phyloP scores from a whole-genome alignment of 176 grass and related monocot species.

The Oryza australiensis region DNA sequence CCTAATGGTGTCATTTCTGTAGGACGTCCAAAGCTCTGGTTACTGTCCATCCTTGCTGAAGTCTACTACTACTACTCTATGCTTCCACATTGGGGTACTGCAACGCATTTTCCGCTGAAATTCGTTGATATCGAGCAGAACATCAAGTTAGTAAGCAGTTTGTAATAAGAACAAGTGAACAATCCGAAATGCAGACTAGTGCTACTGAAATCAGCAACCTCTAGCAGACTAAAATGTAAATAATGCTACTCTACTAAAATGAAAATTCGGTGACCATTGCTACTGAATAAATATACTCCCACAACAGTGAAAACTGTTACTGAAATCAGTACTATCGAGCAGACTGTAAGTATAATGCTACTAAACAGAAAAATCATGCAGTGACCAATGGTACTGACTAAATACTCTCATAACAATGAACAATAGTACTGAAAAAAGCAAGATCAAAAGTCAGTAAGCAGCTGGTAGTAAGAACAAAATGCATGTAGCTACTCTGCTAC shows the following conservation, averaged over 20 bases:
- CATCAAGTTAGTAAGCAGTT: not conserved
- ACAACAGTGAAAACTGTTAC: no score
- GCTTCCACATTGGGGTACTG: constrained; percentile 25
- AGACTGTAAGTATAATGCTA: no score
- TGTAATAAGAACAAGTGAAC: not conserved
- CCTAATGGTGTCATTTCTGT: not conserved
- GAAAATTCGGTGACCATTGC: not conserved
- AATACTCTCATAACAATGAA: no score
- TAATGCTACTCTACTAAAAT: no score
- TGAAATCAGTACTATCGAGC: no score
- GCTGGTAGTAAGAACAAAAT: no score
- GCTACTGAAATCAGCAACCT: not conserved
- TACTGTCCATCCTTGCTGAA: not conserved
- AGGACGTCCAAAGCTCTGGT: not conserved
- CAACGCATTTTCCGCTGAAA: constrained; percentile 35
- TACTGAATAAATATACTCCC: not conserved
- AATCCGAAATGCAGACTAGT: no score
- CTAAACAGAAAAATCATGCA: no score
- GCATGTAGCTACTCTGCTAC: no score
- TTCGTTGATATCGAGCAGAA: not conserved
- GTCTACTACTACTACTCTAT: not conserved
- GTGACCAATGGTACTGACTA: not conserved
- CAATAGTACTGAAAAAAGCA: no score
- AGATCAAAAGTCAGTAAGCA: no score
- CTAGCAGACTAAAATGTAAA: not conserved